Evolutionary conservation across 2,329 filamentous ascomycete species (phyloP), one percentile per base, ranked within the genome.

Genomic region (Stachybotrys echinatus): DNA sequence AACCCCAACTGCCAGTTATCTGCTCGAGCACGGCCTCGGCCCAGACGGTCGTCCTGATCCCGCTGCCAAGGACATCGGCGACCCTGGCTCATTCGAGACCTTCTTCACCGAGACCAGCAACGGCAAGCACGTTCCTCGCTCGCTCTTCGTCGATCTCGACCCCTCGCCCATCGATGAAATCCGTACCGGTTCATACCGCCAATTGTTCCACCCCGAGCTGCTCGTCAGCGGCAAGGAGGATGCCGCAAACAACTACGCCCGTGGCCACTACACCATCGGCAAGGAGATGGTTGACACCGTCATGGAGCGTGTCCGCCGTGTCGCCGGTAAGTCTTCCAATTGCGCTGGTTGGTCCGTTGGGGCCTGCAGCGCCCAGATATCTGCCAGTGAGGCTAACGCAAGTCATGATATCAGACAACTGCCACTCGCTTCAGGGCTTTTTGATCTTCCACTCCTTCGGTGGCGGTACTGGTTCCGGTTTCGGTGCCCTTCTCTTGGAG

Each of bases 191-290:
- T 54, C 62, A 56, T 88, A 87, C 73, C 81, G 83, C 60, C 77
- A 84, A 64, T 79, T 88, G 53, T 88, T 87, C 76, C 84, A 88
- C 72, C 84, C 84, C 43, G 84, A 88, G 74, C 76, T 84, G 60
- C 70, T 88, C 64, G 82, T 88, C 65, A 87, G 80, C 68, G 84
- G 84, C 71, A 88, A 88, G 77, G 85, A 88, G 69, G 85, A 88
- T 79, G 84, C 85, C 52, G 83, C 84, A 72, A 88, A 88, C 75
- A 88, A 88, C 77, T 88, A 88, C 63, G 85, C 85, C 59, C 84
- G 84, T 74, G 85, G 85, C 51, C 84, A 88, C 73, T 88, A 88
- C 72, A 88, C 85, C 60, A 83, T 88, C 60, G 85, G 85, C 72
- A 88, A 88, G 77, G 84, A 88, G 74, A 84, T 87, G 80, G 80